phyloP scores from a whole-genome alignment of 2,329 filamentous ascomycete genomes.

The Fulvia fulva region DNA sequence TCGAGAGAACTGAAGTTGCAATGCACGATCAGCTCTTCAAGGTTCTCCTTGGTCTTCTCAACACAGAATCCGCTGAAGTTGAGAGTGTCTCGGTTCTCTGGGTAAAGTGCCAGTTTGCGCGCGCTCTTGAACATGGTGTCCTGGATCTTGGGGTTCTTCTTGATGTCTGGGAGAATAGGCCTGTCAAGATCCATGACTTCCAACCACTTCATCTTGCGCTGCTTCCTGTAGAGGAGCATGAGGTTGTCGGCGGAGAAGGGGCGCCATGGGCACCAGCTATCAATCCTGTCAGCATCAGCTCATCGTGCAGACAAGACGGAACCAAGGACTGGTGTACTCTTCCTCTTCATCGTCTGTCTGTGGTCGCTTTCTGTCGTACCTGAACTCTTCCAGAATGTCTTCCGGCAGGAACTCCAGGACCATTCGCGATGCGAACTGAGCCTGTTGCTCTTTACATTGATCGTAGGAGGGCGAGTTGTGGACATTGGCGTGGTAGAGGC shows the following conservation, averaged over 20 bases:
- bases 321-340: neutral
- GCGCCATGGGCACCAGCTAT: constrained; percentile 47
- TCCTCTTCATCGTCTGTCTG: constrained; percentile 6
- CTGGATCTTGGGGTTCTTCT: constrained; percentile 39
- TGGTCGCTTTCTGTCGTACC: constrained; percentile 21
- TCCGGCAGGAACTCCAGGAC: constrained; percentile 48
- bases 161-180: constrained; percentile 40
- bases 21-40: constrained; percentile 48
- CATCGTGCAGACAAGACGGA: neutral
- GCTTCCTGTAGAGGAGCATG: constrained; percentile 46
- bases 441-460: constrained; percentile 42
- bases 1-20: constrained; percentile 43
- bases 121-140: constrained; percentile 41
- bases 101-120: constrained; percentile 45
- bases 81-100: constrained; percentile 44
- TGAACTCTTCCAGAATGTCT: constrained; percentile 48
- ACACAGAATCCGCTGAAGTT: constrained; percentile 43
- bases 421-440: constrained; percentile 47
- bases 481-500: constrained; percentile 45
- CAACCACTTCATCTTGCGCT: constrained; percentile 47
- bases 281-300: constrained; percentile 23
- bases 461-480: constrained; percentile 27
- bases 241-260: constrained; percentile 47
- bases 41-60: constrained; percentile 36
- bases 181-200: constrained; percentile 46